Base-by-base conservation (phyloP, 139 green algal species). In the Eudorina sp. region DNA sequence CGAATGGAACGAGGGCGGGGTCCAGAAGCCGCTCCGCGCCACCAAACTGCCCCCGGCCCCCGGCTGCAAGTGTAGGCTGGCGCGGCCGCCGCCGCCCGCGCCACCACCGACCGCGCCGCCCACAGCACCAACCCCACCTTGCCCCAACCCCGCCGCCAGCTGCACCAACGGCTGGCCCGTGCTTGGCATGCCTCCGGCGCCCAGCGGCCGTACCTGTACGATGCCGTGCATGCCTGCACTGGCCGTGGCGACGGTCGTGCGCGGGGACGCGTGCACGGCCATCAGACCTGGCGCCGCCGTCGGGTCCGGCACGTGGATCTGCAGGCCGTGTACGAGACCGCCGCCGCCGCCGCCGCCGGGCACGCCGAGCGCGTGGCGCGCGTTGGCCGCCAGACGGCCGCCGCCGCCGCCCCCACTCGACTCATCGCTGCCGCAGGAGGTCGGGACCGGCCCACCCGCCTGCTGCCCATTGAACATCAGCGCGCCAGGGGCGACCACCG, bases 21-120 rank as follows among this genome's bases (percentile, higher is more conserved):
- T 81, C 83, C 83, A 88, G 18, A 88, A 88, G 83, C 83, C 38
- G 38, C 48, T 60, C 36, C 83, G 83, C 8, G 25, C 78, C 36
- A 73, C 38, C 1, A 73, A 31, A 7, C 53, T 55, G 4, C 29
- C 43, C 11, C 1, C 21, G 43, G 21, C n/a, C 38, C 16, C 11
- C 29, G 18, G 43, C 80, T 53, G 18, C 41, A 77, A 68, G 29
- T 78, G 80, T 27, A 86, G 62, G 62, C 80, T 86, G 29, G 29
- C 2, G 1, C 60, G 60, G n/a, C 62, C 62, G 62, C 21, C 11
- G 79, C 41, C 11, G n/a, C 36, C 29, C 34, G 27, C 78, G 55
- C 53, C 78, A 11, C 5, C 36, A 38, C 53, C 78, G 31, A 4
- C 29, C 3, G n/a, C 48, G 53, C 19, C 38, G 34, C 34, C 14